Conservation (phyloP, 495 filamentous ascomycete genomes). For the Glarea lozoyensis region DNA sequence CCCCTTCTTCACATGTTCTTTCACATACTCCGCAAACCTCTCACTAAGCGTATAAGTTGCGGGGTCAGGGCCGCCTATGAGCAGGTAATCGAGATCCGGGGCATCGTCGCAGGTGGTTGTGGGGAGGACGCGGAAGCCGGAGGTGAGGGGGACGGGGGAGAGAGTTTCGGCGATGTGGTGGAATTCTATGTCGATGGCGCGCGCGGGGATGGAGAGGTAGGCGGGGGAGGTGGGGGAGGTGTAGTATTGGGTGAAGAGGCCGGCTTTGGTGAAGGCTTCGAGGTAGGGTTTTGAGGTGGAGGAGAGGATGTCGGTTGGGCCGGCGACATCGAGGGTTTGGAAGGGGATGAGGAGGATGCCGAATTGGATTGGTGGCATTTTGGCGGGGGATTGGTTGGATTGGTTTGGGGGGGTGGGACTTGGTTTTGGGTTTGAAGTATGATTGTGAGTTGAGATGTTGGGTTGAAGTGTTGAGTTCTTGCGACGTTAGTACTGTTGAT, state of each 20-base stretch:
- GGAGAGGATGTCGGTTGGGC: constrained; percentile 25
- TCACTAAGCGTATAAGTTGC: constrained; percentile 11
- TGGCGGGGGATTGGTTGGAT: no score
- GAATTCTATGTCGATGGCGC: constrained; percentile 24
- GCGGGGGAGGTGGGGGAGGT: neutral
- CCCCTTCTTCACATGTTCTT: constrained; percentile 21
- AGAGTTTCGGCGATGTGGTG: constrained; percentile 26
- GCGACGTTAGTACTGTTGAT: no score
- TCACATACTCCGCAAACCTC: constrained; percentile 20
- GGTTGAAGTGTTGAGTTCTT: no score
- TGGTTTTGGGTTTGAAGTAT: no score
- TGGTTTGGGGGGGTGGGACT: no score
- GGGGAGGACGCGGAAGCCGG: constrained; percentile 19
- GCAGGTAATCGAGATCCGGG: constrained; percentile 23
- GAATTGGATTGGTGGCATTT: constrained; percentile 24
- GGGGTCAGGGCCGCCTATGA: constrained; percentile 21
- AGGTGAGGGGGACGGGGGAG: constrained; percentile 22
- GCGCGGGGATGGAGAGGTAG: constrained; percentile 2
- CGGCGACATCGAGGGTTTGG: constrained; percentile 27
- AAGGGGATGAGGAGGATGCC: constrained; percentile 21
- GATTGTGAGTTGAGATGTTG: no score
- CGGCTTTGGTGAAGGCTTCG: no score
- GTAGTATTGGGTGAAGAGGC: constrained; percentile 1
- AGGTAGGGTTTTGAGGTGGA: constrained; percentile 18
- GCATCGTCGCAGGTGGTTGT: constrained; percentile 21